Base-by-base conservation (phyloP, 495 filamentous ascomycete genomes). In the Annulohypoxylon nitens region DNA sequence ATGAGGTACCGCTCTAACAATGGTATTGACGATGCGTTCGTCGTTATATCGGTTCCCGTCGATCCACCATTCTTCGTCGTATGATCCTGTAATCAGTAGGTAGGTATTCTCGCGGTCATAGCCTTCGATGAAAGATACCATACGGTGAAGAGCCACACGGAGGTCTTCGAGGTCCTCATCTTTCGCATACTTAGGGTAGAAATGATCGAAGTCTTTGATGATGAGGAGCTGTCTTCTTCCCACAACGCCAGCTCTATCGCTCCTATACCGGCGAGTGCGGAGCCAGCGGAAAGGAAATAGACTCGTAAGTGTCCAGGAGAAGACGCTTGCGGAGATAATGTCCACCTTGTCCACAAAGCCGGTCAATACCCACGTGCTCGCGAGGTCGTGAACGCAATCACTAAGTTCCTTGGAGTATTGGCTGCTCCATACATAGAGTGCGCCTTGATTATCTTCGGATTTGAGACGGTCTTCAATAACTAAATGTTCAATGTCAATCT, bases 401-500 rank as follows among this genome's bases (percentile, higher is more conserved):
- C 57, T 60, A 20, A 43, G 20, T 26, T 60, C 57, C 37, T 41
- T 60, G 57, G 57, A 43, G 18, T 60, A 60, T 11, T 39, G 36
- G 4, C 36, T 60, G 36, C 57, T 60, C 57, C 57, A 60, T 12
- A 60, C n/a, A 11, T 60, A 60, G 25, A 43, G n/a, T 14, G 57
- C 57, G 11, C 36, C 57, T 30, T 26, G 36, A 10, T 43, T 60
- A 18, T 8, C 36, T 45, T 60, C 57, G 11, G 36, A 60, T n/a
- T 60, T 60, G 3, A 60, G 57, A 11, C 30, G 34, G 18, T 60
- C 57, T 60, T 60, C 36, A 37, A 60, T 60, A 1, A 60, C 57
- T 25, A 60, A 20, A 23, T 60, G 57, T 43, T 60, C 57, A n/a
- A 60, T 60, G 26, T 60, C 36, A 5, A 60, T 43, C 37, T 60